Conservation (phyloP, 2,329 filamentous ascomycete genomes). For the Akanthomyces dipterigenus region DNA sequence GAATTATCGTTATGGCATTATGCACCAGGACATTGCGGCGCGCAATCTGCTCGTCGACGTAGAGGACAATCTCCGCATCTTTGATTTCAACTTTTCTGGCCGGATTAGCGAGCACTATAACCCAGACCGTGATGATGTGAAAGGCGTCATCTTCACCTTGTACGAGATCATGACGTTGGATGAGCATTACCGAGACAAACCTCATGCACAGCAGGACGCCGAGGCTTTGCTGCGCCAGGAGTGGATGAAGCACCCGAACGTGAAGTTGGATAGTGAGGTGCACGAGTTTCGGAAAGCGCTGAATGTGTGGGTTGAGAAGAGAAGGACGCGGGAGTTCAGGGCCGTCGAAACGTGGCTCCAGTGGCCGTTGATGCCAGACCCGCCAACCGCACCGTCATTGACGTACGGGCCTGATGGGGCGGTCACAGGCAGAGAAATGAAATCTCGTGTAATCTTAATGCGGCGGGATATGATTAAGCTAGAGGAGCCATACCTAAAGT, state of each 20-base stretch:
- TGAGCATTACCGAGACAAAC: conserved; percentile 16
- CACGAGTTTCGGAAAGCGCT: conserved; percentile 13
- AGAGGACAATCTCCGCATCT: conserved; percentile 26
- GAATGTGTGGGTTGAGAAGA: conserved; percentile 19
- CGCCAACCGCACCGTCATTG: conserved; percentile 8
- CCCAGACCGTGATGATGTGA: conserved; percentile 25
- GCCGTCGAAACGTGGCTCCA: not conserved
- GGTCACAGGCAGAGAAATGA: not conserved
- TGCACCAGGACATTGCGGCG: conserved; percentile 33
- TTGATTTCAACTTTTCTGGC: conserved; percentile 30
- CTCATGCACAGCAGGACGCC: conserved; percentile 20
- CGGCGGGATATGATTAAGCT: not conserved
- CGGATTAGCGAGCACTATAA: conserved; percentile 19
- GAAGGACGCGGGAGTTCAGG: conserved; percentile 8
- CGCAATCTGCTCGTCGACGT: conserved; percentile 32
- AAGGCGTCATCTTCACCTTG: conserved; percentile 28
- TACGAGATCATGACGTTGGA: conserved; percentile 33
- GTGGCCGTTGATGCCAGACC: conserved; percentile 16
- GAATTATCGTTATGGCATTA: conserved; percentile 30
- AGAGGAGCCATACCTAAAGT: conserved; percentile 2
- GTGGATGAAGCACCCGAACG: conserved; percentile 27
- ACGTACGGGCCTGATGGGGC: not conserved
- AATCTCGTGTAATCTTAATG: not conserved
- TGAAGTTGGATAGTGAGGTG: conserved; percentile 24
- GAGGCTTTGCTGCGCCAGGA: conserved; percentile 13